Evolutionary conservation across 768 basidiomycete species (phyloP).

Genomic region (Psilocybe azurescens): DNA sequence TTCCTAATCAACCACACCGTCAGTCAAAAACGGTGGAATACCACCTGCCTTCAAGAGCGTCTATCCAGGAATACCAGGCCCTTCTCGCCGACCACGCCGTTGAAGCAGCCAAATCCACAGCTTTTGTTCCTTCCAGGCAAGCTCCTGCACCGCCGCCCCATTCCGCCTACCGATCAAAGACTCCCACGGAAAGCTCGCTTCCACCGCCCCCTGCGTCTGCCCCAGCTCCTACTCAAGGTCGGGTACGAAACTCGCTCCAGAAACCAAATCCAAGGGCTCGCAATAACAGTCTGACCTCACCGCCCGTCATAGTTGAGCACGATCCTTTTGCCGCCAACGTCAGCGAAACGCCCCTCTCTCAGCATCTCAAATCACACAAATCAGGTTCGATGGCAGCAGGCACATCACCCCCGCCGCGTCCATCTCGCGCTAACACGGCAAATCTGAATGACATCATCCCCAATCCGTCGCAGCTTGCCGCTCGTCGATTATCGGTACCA

Average conservation of each 20-base stretch:
- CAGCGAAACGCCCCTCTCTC: slow-evolving; percentile 35
- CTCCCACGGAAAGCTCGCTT: slow-evolving; percentile 51
- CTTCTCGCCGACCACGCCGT: slow-evolving; percentile 71
- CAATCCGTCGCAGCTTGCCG: slow-evolving; percentile 40
- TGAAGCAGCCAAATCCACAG: slow-evolving; percentile 46
- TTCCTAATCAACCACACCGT: slow-evolving; percentile 45
- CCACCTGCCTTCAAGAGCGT: slow-evolving; percentile 74
- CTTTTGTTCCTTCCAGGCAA: slow-evolving; percentile 41
- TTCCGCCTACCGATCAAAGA: slow-evolving; percentile 47
- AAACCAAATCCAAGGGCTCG: slow-evolving; percentile 59
- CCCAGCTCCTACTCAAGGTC: slow-evolving; percentile 36
- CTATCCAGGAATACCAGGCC: slow-evolving; percentile 78
- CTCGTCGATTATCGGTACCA: slow-evolving; percentile 61
- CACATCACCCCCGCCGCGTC: slow-evolving; percentile 72
- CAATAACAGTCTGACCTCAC: slow-evolving; percentile 55
- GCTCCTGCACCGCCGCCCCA: slow-evolving; percentile 48
- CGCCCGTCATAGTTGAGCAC: slow-evolving; percentile 46
- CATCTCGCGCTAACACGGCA: slow-evolving; percentile 85
- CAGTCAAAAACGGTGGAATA: slow-evolving; percentile 77
- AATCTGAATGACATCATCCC: slow-evolving; percentile 79
- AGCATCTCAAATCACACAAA: slow-evolving; percentile 33
- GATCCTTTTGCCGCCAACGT: slow-evolving; percentile 63
- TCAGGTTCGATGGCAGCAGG: slow-evolving; percentile 41
- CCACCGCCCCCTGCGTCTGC: slow-evolving; percentile 27
- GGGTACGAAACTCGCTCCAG: slow-evolving; percentile 63